A percentile compares a stretch with the other conserved stretches of the same genome.
phyloP scores from a whole-genome alignment of 2,329 filamentous ascomycete species.

The Beauveria sp. region DNA sequence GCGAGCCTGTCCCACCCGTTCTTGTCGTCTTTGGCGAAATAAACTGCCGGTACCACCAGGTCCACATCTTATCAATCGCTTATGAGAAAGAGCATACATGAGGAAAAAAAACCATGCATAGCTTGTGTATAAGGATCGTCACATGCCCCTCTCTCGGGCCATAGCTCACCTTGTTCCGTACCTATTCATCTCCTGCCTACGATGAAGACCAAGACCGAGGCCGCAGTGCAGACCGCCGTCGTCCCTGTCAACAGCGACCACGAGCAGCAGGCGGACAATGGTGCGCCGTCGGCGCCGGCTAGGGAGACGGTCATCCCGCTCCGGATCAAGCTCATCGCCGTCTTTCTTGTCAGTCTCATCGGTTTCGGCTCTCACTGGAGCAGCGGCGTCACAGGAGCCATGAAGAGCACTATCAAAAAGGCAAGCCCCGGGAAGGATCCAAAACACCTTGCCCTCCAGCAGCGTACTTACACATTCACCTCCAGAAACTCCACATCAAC shows the following conservation, averaged over 20 bases:
- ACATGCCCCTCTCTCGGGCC: background rate
- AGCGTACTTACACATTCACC: background rate
- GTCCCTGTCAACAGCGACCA: background rate
- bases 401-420: constrained; percentile 56
- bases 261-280: background rate
- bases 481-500: constrained; percentile 46
- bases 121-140: background rate
- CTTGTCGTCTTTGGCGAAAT: too few species aligned
- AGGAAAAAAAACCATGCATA: too few species aligned
- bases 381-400: constrained; percentile 50
- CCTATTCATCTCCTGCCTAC: background rate
- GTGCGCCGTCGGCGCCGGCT: background rate
- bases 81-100: too few species aligned
- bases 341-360: constrained; percentile 44
- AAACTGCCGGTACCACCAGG: too few species aligned
- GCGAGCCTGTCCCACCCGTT: too few species aligned
- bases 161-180: background rate
- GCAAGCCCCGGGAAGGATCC: background rate
- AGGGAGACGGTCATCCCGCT: constrained; percentile 13
- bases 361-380: constrained; percentile 55
- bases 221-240: background rate
- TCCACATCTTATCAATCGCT: too few species aligned
- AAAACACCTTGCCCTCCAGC: background rate
- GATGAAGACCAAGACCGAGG: background rate
- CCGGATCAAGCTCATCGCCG: constrained; percentile 28